Conservation (phyloP, 345 rosid species). For the Salix caprea region DNA sequence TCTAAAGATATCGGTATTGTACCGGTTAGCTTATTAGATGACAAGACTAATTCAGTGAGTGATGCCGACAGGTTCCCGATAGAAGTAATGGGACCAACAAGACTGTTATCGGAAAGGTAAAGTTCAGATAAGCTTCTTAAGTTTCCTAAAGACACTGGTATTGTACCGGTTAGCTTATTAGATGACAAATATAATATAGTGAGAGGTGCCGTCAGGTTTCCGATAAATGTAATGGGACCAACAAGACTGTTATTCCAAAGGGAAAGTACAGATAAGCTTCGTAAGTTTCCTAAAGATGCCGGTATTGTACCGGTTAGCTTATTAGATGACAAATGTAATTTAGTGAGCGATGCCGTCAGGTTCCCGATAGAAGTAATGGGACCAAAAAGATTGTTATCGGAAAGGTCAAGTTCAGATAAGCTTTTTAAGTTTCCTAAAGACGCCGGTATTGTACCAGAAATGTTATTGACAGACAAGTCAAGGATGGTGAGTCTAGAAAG, state of each 20-base stretch:
- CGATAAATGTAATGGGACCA: background rate
- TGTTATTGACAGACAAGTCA: background rate
- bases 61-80: background rate
- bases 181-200: rapidly evolving
- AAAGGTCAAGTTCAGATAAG: background rate
- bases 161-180: background rate
- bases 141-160: background rate
- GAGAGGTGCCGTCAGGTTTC: background rate
- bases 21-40: background rate
- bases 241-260: background rate
- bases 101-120: rapidly evolving
- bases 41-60: background rate
- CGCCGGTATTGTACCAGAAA: background rate
- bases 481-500: constrained; percentile 20
- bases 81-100: background rate
- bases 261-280: rapidly evolving
- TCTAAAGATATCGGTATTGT: background rate
- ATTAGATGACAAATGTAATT: background rate
- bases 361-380: background rate
- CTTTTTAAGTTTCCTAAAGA: background rate
- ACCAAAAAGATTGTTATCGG: background rate
- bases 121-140: background rate
- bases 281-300: background rate
- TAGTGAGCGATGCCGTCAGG: background rate
- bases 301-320: background rate